Conservation (phyloP, 768 basidiomycete genomes). For the Pholiota molesta region DNA sequence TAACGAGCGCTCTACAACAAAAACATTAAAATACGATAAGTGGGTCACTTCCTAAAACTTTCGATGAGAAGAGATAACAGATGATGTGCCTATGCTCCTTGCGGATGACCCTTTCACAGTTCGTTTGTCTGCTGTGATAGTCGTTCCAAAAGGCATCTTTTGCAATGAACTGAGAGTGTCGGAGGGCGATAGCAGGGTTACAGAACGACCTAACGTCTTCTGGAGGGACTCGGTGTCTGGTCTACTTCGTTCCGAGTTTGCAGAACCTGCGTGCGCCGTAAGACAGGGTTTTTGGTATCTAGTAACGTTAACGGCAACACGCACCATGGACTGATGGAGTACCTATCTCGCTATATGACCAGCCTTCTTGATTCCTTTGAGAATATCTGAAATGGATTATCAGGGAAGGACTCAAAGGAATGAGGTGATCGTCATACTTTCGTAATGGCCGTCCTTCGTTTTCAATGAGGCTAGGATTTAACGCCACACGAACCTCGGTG, state of each 20-base stretch:
- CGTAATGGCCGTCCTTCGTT: constrained; percentile 62
- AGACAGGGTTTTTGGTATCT: background rate
- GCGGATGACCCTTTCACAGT: background rate
- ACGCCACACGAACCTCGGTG: constrained; percentile 46
- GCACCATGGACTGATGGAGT: constrained; percentile 60
- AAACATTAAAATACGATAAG: background rate
- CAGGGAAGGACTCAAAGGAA: background rate
- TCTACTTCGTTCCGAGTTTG: constrained; percentile 4
- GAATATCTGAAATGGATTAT: constrained; percentile 42
- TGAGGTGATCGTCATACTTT: constrained; percentile 44
- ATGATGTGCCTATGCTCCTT: background rate
- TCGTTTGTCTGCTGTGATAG: constrained; percentile 2
- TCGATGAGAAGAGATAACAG: constrained; percentile 1
- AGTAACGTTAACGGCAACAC: constrained; percentile 7
- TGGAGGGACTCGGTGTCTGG: background rate
- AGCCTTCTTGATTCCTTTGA: constrained; percentile 58
- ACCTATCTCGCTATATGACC: constrained; percentile 62
- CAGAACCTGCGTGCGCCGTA: background rate
- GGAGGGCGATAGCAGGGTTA: background rate
- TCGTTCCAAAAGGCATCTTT: constrained; percentile 6
- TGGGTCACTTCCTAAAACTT: background rate
- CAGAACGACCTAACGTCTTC: constrained; percentile 4
- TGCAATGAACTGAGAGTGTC: constrained; percentile 1
- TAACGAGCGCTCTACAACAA: background rate
- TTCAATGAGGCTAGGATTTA: constrained; percentile 51